phyloP scores from a whole-genome alignment of 202 grass and related monocot genomes.

The Panicum virgatum region DNA sequence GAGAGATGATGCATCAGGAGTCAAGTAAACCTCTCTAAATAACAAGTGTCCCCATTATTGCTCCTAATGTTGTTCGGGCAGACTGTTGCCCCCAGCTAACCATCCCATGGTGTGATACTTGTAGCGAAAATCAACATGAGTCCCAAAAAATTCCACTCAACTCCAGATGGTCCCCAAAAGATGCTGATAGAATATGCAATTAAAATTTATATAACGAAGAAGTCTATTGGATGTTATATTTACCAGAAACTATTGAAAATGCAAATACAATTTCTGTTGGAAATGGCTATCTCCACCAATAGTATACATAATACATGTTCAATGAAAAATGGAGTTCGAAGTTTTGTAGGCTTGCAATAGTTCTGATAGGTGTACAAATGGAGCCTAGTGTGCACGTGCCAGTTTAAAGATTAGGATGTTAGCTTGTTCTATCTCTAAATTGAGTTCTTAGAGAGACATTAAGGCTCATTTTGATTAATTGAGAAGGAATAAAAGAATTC shows the following conservation, averaged over 20 bases:
- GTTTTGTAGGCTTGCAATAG: too few species aligned
- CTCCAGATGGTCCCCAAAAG: slow-evolving; percentile 10
- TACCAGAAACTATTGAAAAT: background rate
- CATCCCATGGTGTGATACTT: background rate
- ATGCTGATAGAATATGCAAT: slow-evolving; percentile 2
- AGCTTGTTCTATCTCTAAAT: too few species aligned
- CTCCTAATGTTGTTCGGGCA: background rate
- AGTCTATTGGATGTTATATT: slow-evolving; percentile 5
- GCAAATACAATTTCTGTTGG: background rate
- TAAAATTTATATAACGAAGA: background rate
- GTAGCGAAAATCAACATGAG: slow-evolving; percentile 17
- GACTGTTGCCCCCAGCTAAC: background rate
- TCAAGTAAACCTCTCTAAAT: too few species aligned
- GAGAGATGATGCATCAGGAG: background rate
- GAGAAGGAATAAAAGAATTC: too few species aligned
- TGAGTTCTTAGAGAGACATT: too few species aligned
- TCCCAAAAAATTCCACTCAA: slow-evolving; percentile 11
- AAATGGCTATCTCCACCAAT: background rate
- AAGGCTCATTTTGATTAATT: too few species aligned
- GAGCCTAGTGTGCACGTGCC: too few species aligned
- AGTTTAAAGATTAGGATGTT: too few species aligned
- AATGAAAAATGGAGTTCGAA: too few species aligned
- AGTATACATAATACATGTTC: slow-evolving; percentile 3
- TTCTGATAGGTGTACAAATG: too few species aligned
- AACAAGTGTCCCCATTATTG: background rate